phyloP scores from a whole-genome alignment of 306 rosid genomes.

The Cercis canadensis region DNA sequence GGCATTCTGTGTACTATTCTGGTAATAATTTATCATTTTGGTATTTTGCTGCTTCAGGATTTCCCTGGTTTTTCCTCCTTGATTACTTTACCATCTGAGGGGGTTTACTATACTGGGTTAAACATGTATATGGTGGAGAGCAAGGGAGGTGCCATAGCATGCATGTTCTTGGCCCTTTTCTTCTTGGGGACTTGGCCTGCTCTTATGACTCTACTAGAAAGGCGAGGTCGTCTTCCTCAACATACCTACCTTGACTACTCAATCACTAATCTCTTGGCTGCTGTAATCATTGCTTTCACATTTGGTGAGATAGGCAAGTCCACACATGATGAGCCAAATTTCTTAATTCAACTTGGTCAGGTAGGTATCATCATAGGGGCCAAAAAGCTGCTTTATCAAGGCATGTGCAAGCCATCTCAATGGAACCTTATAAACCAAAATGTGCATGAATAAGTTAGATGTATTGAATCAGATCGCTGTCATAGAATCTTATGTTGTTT shows the following conservation, averaged over 20 bases:
- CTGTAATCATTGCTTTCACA: slow-evolving; percentile 82
- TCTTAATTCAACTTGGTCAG: slow-evolving; percentile 75
- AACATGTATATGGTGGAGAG: slow-evolving; percentile 87
- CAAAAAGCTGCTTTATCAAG: not conserved
- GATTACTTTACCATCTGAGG: slow-evolving; percentile 38
- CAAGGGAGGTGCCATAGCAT: slow-evolving; percentile 83
- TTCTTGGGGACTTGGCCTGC: slow-evolving; percentile 97
- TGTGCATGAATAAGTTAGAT: not conserved
- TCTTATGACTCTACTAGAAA: slow-evolving; percentile 69
- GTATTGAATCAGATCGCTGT: not conserved
- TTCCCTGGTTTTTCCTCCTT: slow-evolving; percentile 38
- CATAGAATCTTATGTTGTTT: too few relatives aligned
- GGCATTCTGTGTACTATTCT: too few relatives aligned
- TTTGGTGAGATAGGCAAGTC: slow-evolving; percentile 79
- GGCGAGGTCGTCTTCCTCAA: slow-evolving; percentile 95
- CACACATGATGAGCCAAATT: slow-evolving; percentile 57
- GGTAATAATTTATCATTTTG: not conserved
- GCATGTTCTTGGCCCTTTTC: slow-evolving; percentile 75
- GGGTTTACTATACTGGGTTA: slow-evolving; percentile 38
- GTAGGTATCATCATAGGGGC: slow-evolving; percentile 31
- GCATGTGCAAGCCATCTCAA: not conserved
- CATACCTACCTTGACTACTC: slow-evolving; percentile 94
- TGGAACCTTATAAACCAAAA: slow-evolving; percentile 2
- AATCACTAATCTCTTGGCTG: slow-evolving; percentile 79
- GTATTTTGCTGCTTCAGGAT: slow-evolving; percentile 46